Base-by-base conservation (phyloP, 2,329 filamentous ascomycete species). In the Talaromyces sp. region DNA sequence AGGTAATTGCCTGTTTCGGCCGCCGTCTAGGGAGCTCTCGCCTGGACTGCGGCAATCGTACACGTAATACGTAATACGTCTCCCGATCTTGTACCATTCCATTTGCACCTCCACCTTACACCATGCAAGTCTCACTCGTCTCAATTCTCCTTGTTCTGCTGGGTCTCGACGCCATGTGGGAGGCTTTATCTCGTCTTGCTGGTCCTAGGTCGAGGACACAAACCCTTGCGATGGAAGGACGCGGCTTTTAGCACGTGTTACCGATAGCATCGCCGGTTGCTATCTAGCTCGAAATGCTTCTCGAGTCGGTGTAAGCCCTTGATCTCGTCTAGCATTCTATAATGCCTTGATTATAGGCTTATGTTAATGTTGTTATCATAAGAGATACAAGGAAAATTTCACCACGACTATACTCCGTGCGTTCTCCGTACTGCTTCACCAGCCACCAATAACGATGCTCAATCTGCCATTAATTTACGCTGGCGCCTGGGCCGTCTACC, bases 401-500 rank as follows among this genome's bases (percentile, higher is more conserved):
- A 27, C 22, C 47, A 50, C 47, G 17, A 47, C 43, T 1, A 3
- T 47, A 33, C 27, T 50, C 13, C 7, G 49, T 31, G 10, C 17
- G 15, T 50, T 17, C 15, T 50, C 25, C 22, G 10, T 49, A 15
- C 22, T 50, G 33, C 27, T 33, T 37, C 33, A 39, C 11, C n/a
- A 54, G 19, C 27, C 27, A 54, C 50, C 15, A 37, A 56, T 15
- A 56, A 22, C 8, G 52, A 25, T 5, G 52, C n/a, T 17, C 10
- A 35, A 35, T 33, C 49, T 54, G 49, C 17, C 27, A 56, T 22
- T 22, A 56, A 37, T 39, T 22, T 56, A 43, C 56, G 15, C 37
- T 58, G 56, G 33, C 59, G 31, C 50, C 59, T 61, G 43, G 43
- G 59, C 59, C 45, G 45, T 39, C 59, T 50, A 17, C 45, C 22